phyloP scores from a whole-genome alignment of 495 filamentous ascomycete genomes.

The Lindgomyces ingoldianus region DNA sequence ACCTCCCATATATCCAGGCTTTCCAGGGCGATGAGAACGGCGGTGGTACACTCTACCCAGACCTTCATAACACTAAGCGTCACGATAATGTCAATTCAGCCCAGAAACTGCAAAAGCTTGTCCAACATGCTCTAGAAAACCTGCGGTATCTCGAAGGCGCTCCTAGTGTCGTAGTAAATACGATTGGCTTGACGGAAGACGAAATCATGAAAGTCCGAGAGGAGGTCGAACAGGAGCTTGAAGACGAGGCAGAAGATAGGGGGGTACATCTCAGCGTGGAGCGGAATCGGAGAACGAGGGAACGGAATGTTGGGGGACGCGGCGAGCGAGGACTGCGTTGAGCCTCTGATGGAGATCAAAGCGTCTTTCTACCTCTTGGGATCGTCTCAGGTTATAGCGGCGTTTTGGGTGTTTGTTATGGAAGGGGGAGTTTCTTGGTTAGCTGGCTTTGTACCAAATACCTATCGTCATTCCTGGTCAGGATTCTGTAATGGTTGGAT shows the following conservation, averaged over 20 bases:
- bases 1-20: constrained; percentile 44
- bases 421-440: no score
- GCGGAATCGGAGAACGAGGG: constrained; percentile 46
- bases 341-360: no score
- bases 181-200: constrained; percentile 74
- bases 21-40: constrained; percentile 48
- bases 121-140: constrained; percentile 77
- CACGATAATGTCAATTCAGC: constrained; percentile 78
- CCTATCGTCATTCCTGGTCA: no score
- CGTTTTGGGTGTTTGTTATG: no score
- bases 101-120: constrained; percentile 72
- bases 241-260: constrained; percentile 65
- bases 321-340: constrained; percentile 33
- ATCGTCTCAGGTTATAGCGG: no score
- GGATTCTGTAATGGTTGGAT: no score
- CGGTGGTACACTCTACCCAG: constrained; percentile 66
- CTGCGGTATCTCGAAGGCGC: constrained; percentile 79
- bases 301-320: constrained; percentile 44
- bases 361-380: no score
- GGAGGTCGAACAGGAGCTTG: constrained; percentile 75
- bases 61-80: constrained; percentile 60
- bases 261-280: constrained; percentile 52
- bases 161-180: constrained; percentile 81
- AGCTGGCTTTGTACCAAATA: no score
- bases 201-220: constrained; percentile 63